Base-by-base conservation (phyloP, 2,329 filamentous ascomycete species). In the Calonectria hongkongensis region DNA sequence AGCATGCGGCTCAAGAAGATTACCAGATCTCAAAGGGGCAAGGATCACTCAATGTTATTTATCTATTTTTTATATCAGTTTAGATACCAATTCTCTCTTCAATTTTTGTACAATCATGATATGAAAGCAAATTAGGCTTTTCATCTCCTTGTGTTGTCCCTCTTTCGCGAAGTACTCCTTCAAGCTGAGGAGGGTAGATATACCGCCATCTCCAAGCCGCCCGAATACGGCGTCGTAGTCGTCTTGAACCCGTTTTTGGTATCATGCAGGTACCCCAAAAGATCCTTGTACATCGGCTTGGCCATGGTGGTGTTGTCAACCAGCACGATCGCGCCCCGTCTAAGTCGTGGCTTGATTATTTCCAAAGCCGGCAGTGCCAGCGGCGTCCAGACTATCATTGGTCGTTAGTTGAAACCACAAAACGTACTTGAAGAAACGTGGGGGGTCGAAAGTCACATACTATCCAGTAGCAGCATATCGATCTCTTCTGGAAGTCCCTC, bases 381-480 rank as follows among this genome's bases (percentile, higher is more conserved):
- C 0, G 86, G 84, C 0, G 89, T 87, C 89, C 90, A 92, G 63
- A 92, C 89, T 92, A 47, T 4, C 16, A 15, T 2, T 9, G 33
- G 33, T 36, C 1, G 10, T 9, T 75, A 50, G 79, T 41, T 30
- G 13, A 51, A 51, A 51, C 25, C 10, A 60, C 7, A 65, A 51
- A 25, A 5, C 2, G 16, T 25, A 28, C n/a, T 30, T n/a, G 12
- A 45, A 18, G 43, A 43, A 10, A 12, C 21, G 10, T 9, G 33
- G 33, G 48, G 9, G 13, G 6, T 45, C 33, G 4, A 18, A 3
- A 15, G 9, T 30, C 1, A 86, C 90, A 83, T 82, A 92, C 91
- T 92, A 75, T 93, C 91, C 12, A 93, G 83, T n/a, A 92, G 82
- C 43, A 93, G 74, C 48, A 92, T 83, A 71, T 92, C 89, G 45